Percentiles rank a stretch among this genome's conserved stretches.
phyloP scores from a whole-genome alignment of 169 alveolate species.

The Eimeria falciformis region DNA sequence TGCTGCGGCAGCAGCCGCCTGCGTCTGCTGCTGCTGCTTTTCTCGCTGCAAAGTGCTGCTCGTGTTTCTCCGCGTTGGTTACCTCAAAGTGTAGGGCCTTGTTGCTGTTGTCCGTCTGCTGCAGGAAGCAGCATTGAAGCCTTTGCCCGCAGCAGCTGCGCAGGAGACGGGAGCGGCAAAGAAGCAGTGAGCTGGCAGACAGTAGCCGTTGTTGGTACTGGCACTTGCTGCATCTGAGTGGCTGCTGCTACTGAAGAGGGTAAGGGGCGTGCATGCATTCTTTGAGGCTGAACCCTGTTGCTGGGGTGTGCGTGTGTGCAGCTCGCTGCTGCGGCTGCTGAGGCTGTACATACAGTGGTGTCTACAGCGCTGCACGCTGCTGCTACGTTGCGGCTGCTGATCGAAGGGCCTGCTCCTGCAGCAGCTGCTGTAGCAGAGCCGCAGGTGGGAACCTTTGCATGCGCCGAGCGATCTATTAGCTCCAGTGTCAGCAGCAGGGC shows the following conservation, averaged over 20 bases:
- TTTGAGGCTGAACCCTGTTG: neutral
- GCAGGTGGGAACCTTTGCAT: neutral
- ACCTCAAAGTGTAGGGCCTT: neutral
- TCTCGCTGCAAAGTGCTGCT: neutral
- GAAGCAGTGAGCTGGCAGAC: slow-evolving; percentile 40
- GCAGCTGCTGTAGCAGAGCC: slow-evolving; percentile 71
- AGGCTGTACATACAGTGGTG: slow-evolving; percentile 33
- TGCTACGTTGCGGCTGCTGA: slow-evolving; percentile 69
- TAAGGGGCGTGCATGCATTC: too few relatives aligned
- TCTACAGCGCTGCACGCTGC: slow-evolving; percentile 31
- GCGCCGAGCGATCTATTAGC: neutral
- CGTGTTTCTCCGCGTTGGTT: neutral
- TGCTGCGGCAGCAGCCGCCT: neutral
- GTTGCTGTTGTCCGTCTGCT: slow-evolving; percentile 39
- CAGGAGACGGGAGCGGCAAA: slow-evolving; percentile 39
- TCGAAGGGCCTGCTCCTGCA: slow-evolving; percentile 41
- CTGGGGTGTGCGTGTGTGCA: neutral
- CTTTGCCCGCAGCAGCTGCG: slow-evolving; percentile 44
- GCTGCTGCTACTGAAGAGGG: too few relatives aligned
- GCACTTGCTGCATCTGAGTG: neutral
- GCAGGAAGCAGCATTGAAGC: slow-evolving; percentile 71
- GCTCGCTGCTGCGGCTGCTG: slow-evolving; percentile 71
- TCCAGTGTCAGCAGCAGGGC: too few relatives aligned
- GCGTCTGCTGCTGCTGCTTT: neutral
- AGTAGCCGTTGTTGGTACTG: slow-evolving; percentile 23